Conservation (phyloP, 805 yeast genomes). For the Lachancea cidri region DNA sequence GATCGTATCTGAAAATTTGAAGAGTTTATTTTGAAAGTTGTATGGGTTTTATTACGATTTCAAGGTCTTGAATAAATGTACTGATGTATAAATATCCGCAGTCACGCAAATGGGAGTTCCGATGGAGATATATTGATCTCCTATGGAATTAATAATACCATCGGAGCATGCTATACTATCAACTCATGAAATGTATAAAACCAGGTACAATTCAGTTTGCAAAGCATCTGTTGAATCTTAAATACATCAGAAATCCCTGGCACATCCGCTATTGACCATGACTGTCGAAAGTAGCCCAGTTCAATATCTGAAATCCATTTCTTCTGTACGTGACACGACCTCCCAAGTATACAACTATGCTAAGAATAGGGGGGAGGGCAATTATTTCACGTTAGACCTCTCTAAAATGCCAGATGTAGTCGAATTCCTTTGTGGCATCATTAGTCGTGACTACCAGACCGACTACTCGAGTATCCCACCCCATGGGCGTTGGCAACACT, state of each 20-base stretch:
- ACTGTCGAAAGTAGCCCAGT: conserved; percentile 2
- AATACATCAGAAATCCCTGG: neutral
- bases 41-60: too few relatives aligned
- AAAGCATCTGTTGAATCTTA: too few relatives aligned
- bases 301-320: conserved; percentile 42
- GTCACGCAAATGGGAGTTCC: neutral
- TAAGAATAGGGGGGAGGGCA: conserved; percentile 24
- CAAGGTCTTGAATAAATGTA: too few relatives aligned
- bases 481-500: conserved; percentile 66
- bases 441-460: conserved; percentile 41
- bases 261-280: neutral
- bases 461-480: conserved; percentile 48
- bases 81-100: too few relatives aligned
- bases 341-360: conserved; percentile 40
- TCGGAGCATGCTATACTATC: too few relatives aligned
- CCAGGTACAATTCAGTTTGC: too few relatives aligned
- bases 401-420: conserved; percentile 39
- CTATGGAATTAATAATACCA: neutral
- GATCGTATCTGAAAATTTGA: too few relatives aligned
- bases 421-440: conserved; percentile 42
- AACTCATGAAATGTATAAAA: too few relatives aligned
- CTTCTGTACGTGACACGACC: conserved; percentile 52
- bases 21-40: too few relatives aligned
- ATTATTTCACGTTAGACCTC: conserved; percentile 41
- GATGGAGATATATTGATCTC: conserved; percentile 1